These are phyloP conservation scores for Wickerhamiella galacta DNA, from an alignment of 805 yeast genomes.

Conservation along the genomic window DNA sequence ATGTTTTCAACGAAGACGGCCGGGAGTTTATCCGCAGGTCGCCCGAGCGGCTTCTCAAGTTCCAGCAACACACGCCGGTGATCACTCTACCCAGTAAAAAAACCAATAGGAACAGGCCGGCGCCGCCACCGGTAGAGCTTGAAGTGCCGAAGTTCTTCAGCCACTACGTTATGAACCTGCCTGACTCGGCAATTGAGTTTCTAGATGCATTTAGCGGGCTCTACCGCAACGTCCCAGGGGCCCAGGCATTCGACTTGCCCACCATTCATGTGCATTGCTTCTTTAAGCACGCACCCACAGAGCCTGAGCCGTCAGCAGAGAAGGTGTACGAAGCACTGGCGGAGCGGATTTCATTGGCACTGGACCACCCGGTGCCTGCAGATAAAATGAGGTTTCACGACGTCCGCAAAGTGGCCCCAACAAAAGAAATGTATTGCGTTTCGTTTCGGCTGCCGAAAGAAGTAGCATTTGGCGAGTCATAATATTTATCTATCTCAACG, in stretches of 20 bases:
- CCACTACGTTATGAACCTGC: slow-evolving; percentile 89
- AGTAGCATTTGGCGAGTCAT: slow-evolving; percentile 20
- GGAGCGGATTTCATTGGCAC: slow-evolving; percentile 30
- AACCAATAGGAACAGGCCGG: slow-evolving; percentile 1
- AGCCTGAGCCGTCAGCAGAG: slow-evolving; percentile 52
- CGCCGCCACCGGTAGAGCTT: slow-evolving; percentile 4
- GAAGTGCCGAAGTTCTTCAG: slow-evolving; percentile 36
- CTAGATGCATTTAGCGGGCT: slow-evolving; percentile 63
- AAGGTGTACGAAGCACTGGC: slow-evolving; percentile 54
- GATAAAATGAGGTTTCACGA: slow-evolving; percentile 47
- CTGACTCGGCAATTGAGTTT: slow-evolving; percentile 80
- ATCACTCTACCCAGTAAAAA: slow-evolving; percentile 23
- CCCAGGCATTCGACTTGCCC: slow-evolving; percentile 46
- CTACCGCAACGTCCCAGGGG: slow-evolving; percentile 26
- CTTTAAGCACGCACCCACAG: slow-evolving; percentile 68
- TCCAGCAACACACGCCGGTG: slow-evolving; percentile 24
- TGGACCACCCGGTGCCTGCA: slow-evolving; percentile 31
- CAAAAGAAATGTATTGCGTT: slow-evolving; percentile 90
- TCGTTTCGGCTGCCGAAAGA: slow-evolving; percentile 42
- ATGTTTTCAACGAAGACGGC: slow-evolving; percentile 63
- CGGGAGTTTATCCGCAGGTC: slow-evolving; percentile 57
- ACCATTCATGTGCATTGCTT: slow-evolving; percentile 79
- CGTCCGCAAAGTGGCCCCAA: slow-evolving; percentile 90
- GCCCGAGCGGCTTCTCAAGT: slow-evolving; percentile 33
- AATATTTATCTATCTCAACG: background rate